Base-by-base conservation (phyloP, 768 basidiomycete genomes). In the Tephrocybe sp. region DNA sequence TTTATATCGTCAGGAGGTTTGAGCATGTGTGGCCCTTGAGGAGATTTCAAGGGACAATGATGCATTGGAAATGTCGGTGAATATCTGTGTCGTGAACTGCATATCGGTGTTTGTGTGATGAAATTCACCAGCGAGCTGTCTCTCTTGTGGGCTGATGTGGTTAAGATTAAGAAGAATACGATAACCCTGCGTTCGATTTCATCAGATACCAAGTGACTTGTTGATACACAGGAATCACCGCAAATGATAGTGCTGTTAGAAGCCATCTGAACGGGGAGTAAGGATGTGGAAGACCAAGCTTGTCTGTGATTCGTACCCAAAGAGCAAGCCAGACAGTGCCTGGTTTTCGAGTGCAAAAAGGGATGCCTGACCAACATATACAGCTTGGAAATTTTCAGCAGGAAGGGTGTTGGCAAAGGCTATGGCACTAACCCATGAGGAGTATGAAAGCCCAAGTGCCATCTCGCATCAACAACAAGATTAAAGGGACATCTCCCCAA, bases 401-500 rank as follows among this genome's bases (percentile, higher is more conserved):
- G 23, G 22, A 33, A 18, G 37, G 29, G 15, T 21, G 9, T 33
- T 45, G 27, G 24, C 18, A 39, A 12, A 12, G 43, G 15, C 9
- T 60, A 47, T 52, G n/a, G 12, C 22, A 30, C 43, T 44, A 19
- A 77, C 77, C 46, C 49, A 74, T 72, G 8, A 76, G 52, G 3
- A 71, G 39, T 25, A 71, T 37, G 57, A 73, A 77, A 1, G 73
- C 71, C 64, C 71, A 70, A 2, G 70, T 68, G 6, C 77, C 71
- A 57, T 79, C 77, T n/a, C 70, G 68, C 57, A 74, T 63, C 12
- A 78, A 61, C 38, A 77, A 53, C 4, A 64, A 50, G 11, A 75
- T 53, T 6, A 78, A 57, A 0, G 72, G 75, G 1, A 69, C 66
- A 41, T 72, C 66, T 22, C 70, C 72, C 72, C 70, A 72, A 9